A percentile compares a stretch with the other conserved stretches of the same genome.
Evolutionary conservation across 2,329 filamentous ascomycete genomes (phyloP).

Genomic region (Aspergillus sp.): DNA sequence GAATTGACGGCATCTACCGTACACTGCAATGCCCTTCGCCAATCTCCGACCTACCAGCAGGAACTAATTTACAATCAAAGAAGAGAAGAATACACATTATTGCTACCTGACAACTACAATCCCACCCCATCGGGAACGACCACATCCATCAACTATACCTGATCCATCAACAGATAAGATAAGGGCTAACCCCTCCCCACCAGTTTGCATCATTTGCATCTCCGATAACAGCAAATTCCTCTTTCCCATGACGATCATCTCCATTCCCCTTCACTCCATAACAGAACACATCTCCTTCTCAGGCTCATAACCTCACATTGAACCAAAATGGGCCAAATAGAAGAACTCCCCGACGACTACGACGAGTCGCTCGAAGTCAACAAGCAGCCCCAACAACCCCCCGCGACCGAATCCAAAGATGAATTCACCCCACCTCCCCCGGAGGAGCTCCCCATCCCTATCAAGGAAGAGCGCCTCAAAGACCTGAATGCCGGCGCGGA

Average conservation of each 20-base stretch:
- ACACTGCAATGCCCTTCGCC: no score
- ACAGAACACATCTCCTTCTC: not conserved
- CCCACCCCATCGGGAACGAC: no score
- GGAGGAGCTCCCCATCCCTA: conserved; percentile 42
- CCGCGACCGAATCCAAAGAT: conserved; percentile 11
- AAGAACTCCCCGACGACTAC: conserved; percentile 55
- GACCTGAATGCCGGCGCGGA: conserved; percentile 30
- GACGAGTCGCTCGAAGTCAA: conserved; percentile 50
- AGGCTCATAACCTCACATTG: not conserved
- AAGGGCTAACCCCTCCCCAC: conserved; percentile 24
- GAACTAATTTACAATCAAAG: no score
- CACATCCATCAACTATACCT: not conserved
- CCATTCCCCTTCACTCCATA: no score
- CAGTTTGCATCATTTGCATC: conserved; percentile 34
- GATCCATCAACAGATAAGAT: not conserved
- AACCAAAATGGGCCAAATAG: conserved; percentile 53
- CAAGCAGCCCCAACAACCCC: conserved; percentile 24
- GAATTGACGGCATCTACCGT: no score
- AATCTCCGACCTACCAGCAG: no score
- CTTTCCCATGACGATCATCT: no score
- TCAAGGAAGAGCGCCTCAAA: conserved; percentile 40
- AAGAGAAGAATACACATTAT: no score
- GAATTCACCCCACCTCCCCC: conserved; percentile 17
- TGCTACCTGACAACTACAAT: no score
- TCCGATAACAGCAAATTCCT: not conserved